Conservation (phyloP, 495 filamentous ascomycete genomes). For the Podospora bellae-mahoneyi region DNA sequence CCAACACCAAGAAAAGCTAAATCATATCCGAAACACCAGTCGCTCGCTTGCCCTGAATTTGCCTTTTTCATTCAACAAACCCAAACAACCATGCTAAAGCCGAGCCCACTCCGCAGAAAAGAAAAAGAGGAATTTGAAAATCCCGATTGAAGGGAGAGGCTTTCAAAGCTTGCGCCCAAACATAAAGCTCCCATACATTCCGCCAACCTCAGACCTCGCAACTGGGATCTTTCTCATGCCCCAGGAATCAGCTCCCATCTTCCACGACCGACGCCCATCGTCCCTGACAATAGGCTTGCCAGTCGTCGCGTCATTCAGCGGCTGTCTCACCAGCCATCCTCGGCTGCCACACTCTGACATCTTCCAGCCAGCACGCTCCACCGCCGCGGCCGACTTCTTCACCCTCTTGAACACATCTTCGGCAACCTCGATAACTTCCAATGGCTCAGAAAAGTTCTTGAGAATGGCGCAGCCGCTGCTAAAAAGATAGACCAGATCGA, state of each 20-base stretch:
- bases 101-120: background rate
- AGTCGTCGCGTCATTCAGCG: constrained; percentile 24
- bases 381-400: constrained; percentile 43
- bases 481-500: constrained; percentile 63
- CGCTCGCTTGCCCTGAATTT: constrained; percentile 15
- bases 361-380: constrained; percentile 59
- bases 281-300: constrained; percentile 21
- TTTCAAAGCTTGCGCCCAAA: constrained; percentile 54
- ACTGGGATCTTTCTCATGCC: constrained; percentile 85
- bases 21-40: background rate
- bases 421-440: constrained; percentile 75
- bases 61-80: constrained; percentile 1
- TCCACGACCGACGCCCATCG: constrained; percentile 65
- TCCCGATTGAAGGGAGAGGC: constrained; percentile 7
- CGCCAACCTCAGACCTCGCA: constrained; percentile 71
- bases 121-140: constrained; percentile 2
- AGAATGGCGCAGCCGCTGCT: constrained; percentile 57
- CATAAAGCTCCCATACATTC: constrained; percentile 85
- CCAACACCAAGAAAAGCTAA: background rate
- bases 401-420: constrained; percentile 67
- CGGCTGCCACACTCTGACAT: constrained; percentile 64
- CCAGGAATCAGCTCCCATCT: constrained; percentile 88
- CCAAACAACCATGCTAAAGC: constrained; percentile 9
- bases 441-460: constrained; percentile 58
- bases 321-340: constrained; percentile 63